Conservation (phyloP, 2,329 filamentous ascomycete genomes). For the Orbilia blumenaviensis region DNA sequence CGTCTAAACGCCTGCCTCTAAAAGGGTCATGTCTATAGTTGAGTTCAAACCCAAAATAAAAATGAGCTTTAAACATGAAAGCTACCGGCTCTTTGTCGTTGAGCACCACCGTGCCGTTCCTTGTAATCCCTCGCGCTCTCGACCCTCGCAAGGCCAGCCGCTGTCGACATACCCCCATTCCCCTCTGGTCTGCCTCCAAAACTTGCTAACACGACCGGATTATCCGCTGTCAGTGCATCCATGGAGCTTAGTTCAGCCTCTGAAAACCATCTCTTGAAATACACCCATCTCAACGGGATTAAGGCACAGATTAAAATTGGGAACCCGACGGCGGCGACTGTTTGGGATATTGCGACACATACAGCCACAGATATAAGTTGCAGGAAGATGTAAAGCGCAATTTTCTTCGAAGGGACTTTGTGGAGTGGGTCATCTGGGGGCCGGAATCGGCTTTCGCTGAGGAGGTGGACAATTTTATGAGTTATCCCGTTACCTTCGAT, state of each 20-base stretch:
- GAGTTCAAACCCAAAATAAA: no score
- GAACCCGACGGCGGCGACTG: constrained; percentile 69
- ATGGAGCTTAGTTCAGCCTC: constrained; percentile 43
- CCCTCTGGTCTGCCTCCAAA: constrained; percentile 45
- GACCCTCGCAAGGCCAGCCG: constrained; percentile 13
- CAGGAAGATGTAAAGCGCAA: constrained; percentile 66
- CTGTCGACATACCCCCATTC: constrained; percentile 28
- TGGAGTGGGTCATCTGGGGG: constrained; percentile 69
- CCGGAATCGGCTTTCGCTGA: constrained; percentile 72
- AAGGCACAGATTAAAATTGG: constrained; percentile 68
- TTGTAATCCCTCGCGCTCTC: constrained; percentile 48
- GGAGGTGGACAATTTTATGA: constrained; percentile 75
- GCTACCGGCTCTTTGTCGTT: constrained; percentile 48
- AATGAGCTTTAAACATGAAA: constrained; percentile 52
- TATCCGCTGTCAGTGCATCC: constrained; percentile 50
- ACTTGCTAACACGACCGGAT: constrained; percentile 44
- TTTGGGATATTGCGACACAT: constrained; percentile 70
- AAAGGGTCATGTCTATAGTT: background rate
- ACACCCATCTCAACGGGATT: constrained; percentile 66
- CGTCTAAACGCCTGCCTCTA: no score
- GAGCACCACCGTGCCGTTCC: constrained; percentile 37
- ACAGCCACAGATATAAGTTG: constrained; percentile 66
- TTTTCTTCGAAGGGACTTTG: constrained; percentile 67
- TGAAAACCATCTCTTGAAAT: constrained; percentile 66
- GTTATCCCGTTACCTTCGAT: constrained; percentile 82